Base-by-base conservation (phyloP, 768 basidiomycete species). In the Hypholoma sublateritium region DNA sequence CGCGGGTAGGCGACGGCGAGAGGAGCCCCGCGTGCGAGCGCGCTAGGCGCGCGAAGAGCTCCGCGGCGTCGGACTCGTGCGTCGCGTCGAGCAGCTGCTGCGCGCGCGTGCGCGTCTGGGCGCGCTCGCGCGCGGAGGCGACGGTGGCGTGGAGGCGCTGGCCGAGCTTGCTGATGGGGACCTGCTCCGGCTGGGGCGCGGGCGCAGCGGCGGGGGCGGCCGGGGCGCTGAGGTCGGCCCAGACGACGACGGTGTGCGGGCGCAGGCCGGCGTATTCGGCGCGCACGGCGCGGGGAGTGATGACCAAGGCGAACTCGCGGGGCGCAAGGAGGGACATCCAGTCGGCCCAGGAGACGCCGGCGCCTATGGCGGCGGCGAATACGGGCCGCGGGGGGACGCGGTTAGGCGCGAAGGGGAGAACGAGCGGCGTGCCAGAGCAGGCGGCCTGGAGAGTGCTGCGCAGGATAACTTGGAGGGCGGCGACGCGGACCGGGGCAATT, bases 321-420 rank as follows among this genome's bases (percentile, higher is more conserved):
- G 67, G 63, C 13, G 74, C 73, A 22, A 78, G 63, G 32, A 68
- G 64, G 2, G 57, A 48, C 58, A 77, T 72, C 76, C 74, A 78
- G 22, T 72, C 70, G 2, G 64, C 58, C 76, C 76, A 77, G 3
- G 57, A 54, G 12, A 78, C 50, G 17, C 66, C 63, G 17, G 69
- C 61, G 32, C 70, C 72, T 28, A 72, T 62, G 59, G 73, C 77
- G 0, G 74, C 72, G 2, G 69, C 69, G 36, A 68, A 60, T 28
- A 78, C 61, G n/a, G 72, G 67, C 21, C 68, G 69, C n/a, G 76
- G 72, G 19, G 76, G 74, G n/a, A 70, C 58, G 43, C 60, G 53
- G 9, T 52, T 42, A n/a, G 67, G 55, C 5, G 69, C 69, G 39
- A 74, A 66, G 0, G 65, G 63, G 22, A 74, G 67, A 4, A 63